Conservation (phyloP, 2,329 filamentous ascomycete species). For the Colletotrichum cuscutae region DNA sequence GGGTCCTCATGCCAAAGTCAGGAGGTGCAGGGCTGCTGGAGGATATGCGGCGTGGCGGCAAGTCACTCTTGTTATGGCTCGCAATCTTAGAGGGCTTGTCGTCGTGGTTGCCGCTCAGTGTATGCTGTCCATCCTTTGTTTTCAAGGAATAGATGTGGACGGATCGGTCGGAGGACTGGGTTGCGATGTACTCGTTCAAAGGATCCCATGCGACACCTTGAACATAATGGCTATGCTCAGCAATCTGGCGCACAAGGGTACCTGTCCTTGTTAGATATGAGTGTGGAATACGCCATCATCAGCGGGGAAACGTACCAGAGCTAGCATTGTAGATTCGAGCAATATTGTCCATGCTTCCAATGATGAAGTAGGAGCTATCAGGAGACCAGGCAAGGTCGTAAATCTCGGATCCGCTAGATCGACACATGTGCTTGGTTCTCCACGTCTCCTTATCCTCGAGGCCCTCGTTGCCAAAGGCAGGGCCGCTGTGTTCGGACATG, state of each 20-base stretch:
- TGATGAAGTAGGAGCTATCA: conserved; percentile 96
- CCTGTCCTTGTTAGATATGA: conserved; percentile 46
- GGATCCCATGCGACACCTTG: conserved; percentile 99
- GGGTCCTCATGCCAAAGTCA: conserved; percentile 76
- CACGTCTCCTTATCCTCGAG: conserved; percentile 96
- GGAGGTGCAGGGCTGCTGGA: conserved; percentile 93
- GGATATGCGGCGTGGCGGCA: conserved; percentile 90
- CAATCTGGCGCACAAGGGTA: conserved; percentile 86
- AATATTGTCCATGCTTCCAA: conserved; percentile 99
- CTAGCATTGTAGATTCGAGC: conserved; percentile 96
- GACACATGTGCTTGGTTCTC: conserved; percentile 97
- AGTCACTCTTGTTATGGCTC: conserved; percentile 82
- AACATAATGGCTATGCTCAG: conserved; percentile 97
- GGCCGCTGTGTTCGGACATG: conserved; percentile 80
- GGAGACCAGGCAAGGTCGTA: conserved; percentile 99
- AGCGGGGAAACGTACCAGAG: conserved; percentile 71
- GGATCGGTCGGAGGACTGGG: conserved; percentile 96
- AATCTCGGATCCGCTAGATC: conserved; percentile 93
- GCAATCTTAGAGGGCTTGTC: conserved; percentile 81
- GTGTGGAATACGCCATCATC: not conserved
- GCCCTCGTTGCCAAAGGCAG: conserved; percentile 81
- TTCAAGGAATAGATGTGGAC: conserved; percentile 97
- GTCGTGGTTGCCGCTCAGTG: conserved; percentile 70
- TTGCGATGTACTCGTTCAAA: conserved; percentile 96
- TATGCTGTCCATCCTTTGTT: conserved; percentile 96